Base-by-base conservation (phyloP, 2,329 filamentous ascomycete genomes). In the Penicillium palitans region DNA sequence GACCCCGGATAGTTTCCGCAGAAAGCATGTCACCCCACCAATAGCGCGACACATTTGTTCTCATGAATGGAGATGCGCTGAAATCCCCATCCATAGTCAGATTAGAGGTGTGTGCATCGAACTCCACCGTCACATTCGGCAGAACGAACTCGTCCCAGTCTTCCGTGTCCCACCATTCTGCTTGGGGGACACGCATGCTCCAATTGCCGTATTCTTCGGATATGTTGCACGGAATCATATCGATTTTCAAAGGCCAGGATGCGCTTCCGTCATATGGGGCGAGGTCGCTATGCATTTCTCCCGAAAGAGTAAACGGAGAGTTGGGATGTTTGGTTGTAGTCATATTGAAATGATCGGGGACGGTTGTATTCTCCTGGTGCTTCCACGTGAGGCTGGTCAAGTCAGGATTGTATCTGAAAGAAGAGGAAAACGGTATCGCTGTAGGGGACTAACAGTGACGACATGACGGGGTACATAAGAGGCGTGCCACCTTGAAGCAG, bases 351-450 rank as follows among this genome's bases (percentile, higher is more conserved):
- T 31, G 40, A 35, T 45, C 46, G 33, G 1, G 4, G 19, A 29
- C 35, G 3, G 52, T 42, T 24, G 12, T 33, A 9, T 61, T 59
- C 17, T 63, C 45, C 31, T 21, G 8, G 19, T 24, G 6, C 13
- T 49, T 44, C 41, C 21, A 44, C 1, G 15, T 44, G 7, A 13
- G 46, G 24, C 61, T 49, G 10, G 44, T 53, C 19, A 39, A 55
- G 2, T 49, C 24, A 17, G 42, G 8, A 46, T 45, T 59, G 40
- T 52, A 44, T 5, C 2, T n/a, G 2, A 15, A 4, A 44, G 8
- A 44, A 39, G 13, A 2, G 3, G 8, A 2, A 9, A 35, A 35
- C 0, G 1, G 6, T 17, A 17, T 2, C 2, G 13, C 6, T 17
- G 13, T 35, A 17, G 33, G 33, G 13, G 6, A 35, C 33, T 35